Percentiles rank a stretch among this genome's conserved stretches.
Evolutionary conservation across 1,284 basidiomycete genomes (phyloP).

Genomic region (Austroboletus sp.): DNA sequence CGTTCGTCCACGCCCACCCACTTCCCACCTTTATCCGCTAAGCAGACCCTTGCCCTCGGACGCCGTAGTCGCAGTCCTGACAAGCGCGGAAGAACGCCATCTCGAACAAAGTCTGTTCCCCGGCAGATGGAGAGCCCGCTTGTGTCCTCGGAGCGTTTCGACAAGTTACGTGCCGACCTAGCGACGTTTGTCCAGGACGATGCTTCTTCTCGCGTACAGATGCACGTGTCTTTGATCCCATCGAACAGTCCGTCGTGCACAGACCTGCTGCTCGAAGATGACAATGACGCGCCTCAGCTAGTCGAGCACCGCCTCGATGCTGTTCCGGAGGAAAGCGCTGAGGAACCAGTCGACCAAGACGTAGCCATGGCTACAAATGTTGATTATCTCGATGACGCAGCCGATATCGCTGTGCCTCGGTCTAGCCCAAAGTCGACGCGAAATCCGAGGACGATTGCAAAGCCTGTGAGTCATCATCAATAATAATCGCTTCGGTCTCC

Average conservation of each 20-base stretch:
- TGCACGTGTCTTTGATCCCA: not conserved
- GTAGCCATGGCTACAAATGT: slow-evolving; percentile 2
- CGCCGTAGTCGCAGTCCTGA: slow-evolving; percentile 13
- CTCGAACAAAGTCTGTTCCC: not conserved
- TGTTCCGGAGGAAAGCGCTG: slow-evolving; percentile 9
- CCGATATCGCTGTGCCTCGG: not conserved
- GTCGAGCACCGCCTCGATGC: slow-evolving; percentile 11
- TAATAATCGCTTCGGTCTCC: not conserved
- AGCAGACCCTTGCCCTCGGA: slow-evolving; percentile 19
- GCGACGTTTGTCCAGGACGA: slow-evolving; percentile 10
- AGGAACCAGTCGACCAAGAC: slow-evolving; percentile 1
- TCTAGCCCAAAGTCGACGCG: slow-evolving; percentile 12
- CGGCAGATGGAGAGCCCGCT: slow-evolving; percentile 7
- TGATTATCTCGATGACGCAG: slow-evolving; percentile 2
- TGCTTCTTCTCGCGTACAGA: slow-evolving; percentile 2
- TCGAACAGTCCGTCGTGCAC: not conserved
- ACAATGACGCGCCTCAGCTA: not conserved
- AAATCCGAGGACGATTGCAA: slow-evolving; percentile 27
- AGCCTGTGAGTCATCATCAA: slow-evolving; percentile 22
- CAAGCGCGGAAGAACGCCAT: slow-evolving; percentile 10
- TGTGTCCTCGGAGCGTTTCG: slow-evolving; percentile 29
- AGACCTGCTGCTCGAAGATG: not conserved
- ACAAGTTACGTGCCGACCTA: slow-evolving; percentile 17
- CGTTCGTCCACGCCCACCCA: slow-evolving; percentile 9
- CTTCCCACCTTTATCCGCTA: slow-evolving; percentile 18